These are phyloP conservation scores for Teratosphaeria zuluensis DNA, from an alignment of 2,329 filamentous ascomycete genomes.

Conservation along the genomic window DNA sequence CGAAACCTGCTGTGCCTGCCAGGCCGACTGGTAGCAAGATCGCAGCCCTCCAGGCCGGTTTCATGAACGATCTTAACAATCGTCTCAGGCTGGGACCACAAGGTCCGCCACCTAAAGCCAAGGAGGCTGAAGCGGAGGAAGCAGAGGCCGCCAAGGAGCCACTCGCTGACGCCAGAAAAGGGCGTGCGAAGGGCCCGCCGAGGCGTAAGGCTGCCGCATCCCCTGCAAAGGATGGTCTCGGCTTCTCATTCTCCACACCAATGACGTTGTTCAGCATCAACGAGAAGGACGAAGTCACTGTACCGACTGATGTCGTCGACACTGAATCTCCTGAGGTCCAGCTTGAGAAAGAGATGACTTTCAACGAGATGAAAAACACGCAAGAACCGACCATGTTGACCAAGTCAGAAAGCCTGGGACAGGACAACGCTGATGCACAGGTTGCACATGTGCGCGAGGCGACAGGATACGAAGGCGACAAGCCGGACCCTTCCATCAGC, in stretches of 20 bases:
- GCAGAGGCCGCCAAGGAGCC: slow-evolving; percentile 54
- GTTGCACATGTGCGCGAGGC: slow-evolving; percentile 3
- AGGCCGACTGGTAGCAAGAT: slow-evolving; percentile 78
- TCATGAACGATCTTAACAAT: slow-evolving; percentile 88
- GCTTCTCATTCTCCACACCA: slow-evolving; percentile 29
- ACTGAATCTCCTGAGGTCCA: slow-evolving; percentile 10
- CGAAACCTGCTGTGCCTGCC: slow-evolving; percentile 75
- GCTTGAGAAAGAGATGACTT: slow-evolving; percentile 16
- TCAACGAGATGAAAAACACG: slow-evolving; percentile 18
- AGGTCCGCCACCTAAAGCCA: slow-evolving; percentile 54
- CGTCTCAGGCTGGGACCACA: slow-evolving; percentile 80
- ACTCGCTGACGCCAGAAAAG: slow-evolving; percentile 81
- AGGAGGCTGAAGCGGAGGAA: slow-evolving; percentile 52
- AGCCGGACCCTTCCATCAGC: slow-evolving; percentile 8
- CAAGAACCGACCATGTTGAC: slow-evolving; percentile 10
- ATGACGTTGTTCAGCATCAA: slow-evolving; percentile 35
- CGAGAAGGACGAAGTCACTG: slow-evolving; percentile 29
- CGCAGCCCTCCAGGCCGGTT: slow-evolving; percentile 78
- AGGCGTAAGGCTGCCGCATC: slow-evolving; percentile 53
- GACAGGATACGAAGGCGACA: slow-evolving; percentile 14
- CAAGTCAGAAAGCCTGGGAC: slow-evolving; percentile 3
- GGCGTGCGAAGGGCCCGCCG: slow-evolving; percentile 77
- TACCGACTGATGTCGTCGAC: slow-evolving; percentile 11
- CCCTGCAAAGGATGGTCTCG: slow-evolving; percentile 17
- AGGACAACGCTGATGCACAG: neutral